Percentiles rank a stretch among this genome's conserved stretches.
Evolutionary conservation across 495 filamentous ascomycete genomes (phyloP).

Genomic region (Aspergillus cavernicola): DNA sequence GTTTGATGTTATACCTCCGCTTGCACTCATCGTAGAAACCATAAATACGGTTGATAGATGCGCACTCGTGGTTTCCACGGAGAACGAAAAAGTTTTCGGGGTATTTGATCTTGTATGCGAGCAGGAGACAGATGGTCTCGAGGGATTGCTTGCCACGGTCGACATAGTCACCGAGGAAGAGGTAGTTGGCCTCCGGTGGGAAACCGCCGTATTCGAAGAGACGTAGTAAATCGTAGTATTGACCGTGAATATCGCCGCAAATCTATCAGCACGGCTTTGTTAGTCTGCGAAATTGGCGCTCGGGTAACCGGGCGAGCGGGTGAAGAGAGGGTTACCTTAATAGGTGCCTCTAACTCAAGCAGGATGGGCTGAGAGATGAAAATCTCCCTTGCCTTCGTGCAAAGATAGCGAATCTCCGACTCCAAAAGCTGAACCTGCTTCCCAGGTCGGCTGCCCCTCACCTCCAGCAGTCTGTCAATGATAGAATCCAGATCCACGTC

Average conservation of each 20-base stretch:
- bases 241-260: conserved; percentile 98
- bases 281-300: background rate
- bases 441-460: conserved; percentile 93
- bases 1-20: conserved; percentile 98
- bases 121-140: conserved; percentile 96
- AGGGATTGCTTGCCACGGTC: conserved; percentile 99
- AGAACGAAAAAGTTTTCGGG: conserved; percentile 99
- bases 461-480: conserved; percentile 96
- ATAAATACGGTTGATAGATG: conserved; percentile 99
- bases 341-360: conserved; percentile 94
- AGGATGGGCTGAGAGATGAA: conserved; percentile 99
- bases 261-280: conserved; percentile 56
- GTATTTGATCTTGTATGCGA: conserved; percentile 99
- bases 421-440: conserved; percentile 98
- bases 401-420: conserved; percentile 94
- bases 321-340: conserved; percentile 68
- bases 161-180: conserved; percentile 98
- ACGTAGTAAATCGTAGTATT: conserved; percentile 97
- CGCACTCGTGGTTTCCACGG: conserved; percentile 98
- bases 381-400: conserved; percentile 98
- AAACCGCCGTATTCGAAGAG: conserved; percentile 99
- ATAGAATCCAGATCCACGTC: conserved; percentile 99
- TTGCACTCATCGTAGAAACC: conserved; percentile 99
- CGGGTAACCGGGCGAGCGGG: background rate
- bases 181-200: conserved; percentile 97